Evolutionary conservation across 805 yeast genomes (phyloP), one percentile per base, ranked within the genome.

Genomic region (Kazachstania psychrophila): DNA sequence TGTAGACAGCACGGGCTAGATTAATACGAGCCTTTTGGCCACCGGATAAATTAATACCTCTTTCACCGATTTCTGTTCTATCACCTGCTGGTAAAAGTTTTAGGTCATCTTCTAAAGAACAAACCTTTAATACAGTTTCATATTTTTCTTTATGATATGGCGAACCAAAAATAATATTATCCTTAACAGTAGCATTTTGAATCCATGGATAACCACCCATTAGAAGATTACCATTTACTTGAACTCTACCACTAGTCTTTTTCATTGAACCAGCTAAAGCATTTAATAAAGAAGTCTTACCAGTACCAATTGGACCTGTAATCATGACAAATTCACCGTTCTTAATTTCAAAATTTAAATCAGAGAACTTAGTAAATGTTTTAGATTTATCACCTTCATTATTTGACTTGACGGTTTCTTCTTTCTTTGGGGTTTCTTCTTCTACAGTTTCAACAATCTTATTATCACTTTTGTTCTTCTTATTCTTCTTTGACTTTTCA

Each of bases 21-120:
- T 75, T 74, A 36, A 84, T 71, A 56, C 94, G 71, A 0, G 94
- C 89, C 63, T 84, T 84, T 56, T 84, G 94, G 35, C 94, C 94
- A 38, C 94, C 94, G n/a, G 89, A 79, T 28, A 84, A 61, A 0
- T 92, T 82, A 33, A 84, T 77, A 49, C 94, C 94, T 54, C 84
- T 70, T 55, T 84, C 94, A 43, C 94, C 94, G 47, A 84, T 81
- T 55, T 81, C 83, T 0, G 94, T 82, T 37, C 58, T 49, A 48
- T 85, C 94, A 22, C 89, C 89, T 26, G 77, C 85, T 8, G 82
- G 80, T 23, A 85, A 60, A 31, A 73, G 68, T 4, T 71, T 70
- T 44, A 84, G 65, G 57, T 84, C 95, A 31, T 69, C 72, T 23
- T 64, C 65, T 41, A 84, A 60, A 0, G 86, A 77, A 58, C 94